These are phyloP conservation scores for Penicillium sp. DNA, from an alignment of 2,329 filamentous ascomycete genomes.

Conservation along the genomic window DNA sequence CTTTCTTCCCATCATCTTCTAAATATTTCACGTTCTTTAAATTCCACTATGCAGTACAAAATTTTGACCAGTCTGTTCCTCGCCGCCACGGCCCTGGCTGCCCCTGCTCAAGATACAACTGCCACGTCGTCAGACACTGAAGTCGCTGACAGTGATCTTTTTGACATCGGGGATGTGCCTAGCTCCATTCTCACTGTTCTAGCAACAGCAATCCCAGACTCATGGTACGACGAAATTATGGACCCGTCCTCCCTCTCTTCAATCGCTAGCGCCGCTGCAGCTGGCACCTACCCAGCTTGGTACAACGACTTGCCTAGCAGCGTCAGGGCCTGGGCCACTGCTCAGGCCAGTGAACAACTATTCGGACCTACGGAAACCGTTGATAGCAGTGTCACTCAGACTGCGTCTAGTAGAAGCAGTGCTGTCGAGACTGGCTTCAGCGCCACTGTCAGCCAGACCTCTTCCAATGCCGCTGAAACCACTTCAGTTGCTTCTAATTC, in stretches of 20 bases:
- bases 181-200: conserved; percentile 26
- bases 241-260: conserved; percentile 15
- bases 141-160: neutral
- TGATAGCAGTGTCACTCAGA: neutral
- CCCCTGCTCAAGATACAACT: conserved; percentile 10
- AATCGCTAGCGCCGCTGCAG: conserved; percentile 18
- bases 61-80: conserved; percentile 22
- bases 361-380: neutral
- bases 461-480: neutral
- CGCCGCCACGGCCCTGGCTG: conserved; percentile 24
- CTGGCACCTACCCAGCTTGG: conserved; percentile 28
- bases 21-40: neutral
- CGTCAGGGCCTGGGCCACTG: conserved; percentile 27
- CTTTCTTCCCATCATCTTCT: neutral
- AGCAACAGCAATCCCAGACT: conserved; percentile 27
- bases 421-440: neutral
- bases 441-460: neutral
- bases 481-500: neutral
- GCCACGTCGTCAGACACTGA: neutral
- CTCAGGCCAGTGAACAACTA: neutral
- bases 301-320: conserved; percentile 26
- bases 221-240: conserved; percentile 19
- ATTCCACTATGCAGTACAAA: conserved; percentile 28
- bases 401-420: neutral
- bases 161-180: conserved; percentile 10